Evolutionary conservation across 202 grass and related monocot genomes (phyloP), one percentile per base, ranked within the genome.

Genomic region (Brachypodium distachyon): DNA sequence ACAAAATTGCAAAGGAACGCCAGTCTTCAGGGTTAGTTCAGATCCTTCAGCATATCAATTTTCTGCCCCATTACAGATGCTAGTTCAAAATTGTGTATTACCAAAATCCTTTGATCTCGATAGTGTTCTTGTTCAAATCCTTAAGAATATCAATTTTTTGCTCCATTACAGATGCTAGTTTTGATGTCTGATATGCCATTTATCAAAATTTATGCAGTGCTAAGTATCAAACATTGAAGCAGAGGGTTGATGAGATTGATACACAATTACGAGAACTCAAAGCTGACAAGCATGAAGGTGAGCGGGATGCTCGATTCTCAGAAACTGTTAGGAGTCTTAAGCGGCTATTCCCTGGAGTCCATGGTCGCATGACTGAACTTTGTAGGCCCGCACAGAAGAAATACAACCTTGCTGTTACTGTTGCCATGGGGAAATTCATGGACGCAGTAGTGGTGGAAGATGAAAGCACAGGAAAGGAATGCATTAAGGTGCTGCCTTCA

Each of bases 361-460:
- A 94, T 90, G 95, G 95, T 86, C 91, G 95, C 54, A 98, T 98
- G 95, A 93, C 85, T 50, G 95, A 98, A 88, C 91, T 98, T 52
- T 98, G 91, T 77, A 85, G 95, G 69, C 95, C 95, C 39, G 90
- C 91, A 59, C 91, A 98, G 52, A 98, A 98, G 87, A 98, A 94
- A 85, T 98, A 94, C 83, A 98, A 98, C 61, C 88, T 98, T 73
- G 84, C 95, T 85, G 95, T 98, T 36, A 98, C 95, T 62, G 95
- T 98, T 86, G 95, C 95, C 54, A 98, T 98, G 95, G 95, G 95
- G 32, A 98, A 94, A 83, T 98, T 90, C 70, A 98, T 98, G 95
- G 95, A 98, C 81, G 95, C 95, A 49, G 82, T 98, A 14, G 91
- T 98, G 25, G 95, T 98, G 64, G 95, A 98, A 90, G 91, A 98